Base-by-base conservation (phyloP, 2,329 filamentous ascomycete genomes). In the Volutella citrinella region DNA sequence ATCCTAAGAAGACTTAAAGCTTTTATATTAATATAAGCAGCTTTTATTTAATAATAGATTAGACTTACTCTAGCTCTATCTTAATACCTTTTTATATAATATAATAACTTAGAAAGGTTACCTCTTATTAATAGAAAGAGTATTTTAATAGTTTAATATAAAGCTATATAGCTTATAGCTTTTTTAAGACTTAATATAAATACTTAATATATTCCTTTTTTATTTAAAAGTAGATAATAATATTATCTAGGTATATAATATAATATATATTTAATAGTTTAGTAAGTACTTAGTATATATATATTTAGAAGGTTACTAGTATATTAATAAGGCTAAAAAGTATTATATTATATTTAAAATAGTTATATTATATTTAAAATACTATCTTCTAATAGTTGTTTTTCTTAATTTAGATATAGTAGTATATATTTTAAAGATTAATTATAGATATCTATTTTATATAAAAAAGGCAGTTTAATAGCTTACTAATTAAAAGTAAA, bases 291-390 rank as follows among this genome's bases (percentile, higher is more conserved):
- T 22, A 9, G 12, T 22, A 9, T 12, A 22, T 22, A 9, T 41
- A 38, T 10, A 21, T 10, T 30, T 49, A 34, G 22, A 50, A 52
- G 10, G 24, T 40, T 5, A 25, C 31, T 20, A 27, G 31, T 3
- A 20, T 32, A 24, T 56, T 56, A 27, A 28, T 48, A 29, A 59
- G 25, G 13, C 31, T 42, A 39, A 60, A 58, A 8, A 27, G 42
- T 39, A 58, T 54, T 8, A 67, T 49, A 21, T 52, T 25, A 22
- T 53, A 66, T 39, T 68, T 33, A 38, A 45, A 66, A 5, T 46
- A 36, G 21, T 55, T 45, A 38, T 55, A 64, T 18, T 48, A 25
- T 2, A 50, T 65, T 13, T 36, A 8, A 9, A 22, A 22, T 22
- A 22, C 20, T 22, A 22, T 9, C 12, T 22, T 22, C 20, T 22